Evolutionary conservation across 345 rosid species (phyloP).

Genomic region (Gossypium rotundifolium): DNA sequence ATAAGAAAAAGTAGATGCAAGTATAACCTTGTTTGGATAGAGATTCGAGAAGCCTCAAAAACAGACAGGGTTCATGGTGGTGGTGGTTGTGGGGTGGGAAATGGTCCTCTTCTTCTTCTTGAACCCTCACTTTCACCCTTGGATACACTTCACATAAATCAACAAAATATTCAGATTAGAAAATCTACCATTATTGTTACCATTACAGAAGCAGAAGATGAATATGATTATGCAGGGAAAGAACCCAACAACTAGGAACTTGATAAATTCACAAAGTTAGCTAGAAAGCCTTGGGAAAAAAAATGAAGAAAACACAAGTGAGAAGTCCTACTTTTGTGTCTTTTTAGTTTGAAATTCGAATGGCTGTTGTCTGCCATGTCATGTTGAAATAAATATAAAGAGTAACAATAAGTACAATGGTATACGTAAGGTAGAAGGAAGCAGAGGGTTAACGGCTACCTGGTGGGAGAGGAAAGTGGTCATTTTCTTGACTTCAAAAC

Average conservation of each 20-base stretch:
- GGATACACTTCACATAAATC: slow-evolving; percentile 27
- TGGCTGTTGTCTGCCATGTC: not conserved
- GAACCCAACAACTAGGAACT: not conserved
- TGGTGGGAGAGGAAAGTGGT: not conserved
- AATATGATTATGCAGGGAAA: not conserved
- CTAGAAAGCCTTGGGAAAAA: not conserved
- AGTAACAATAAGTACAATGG: no score
- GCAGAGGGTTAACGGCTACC: not conserved
- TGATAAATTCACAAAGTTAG: not conserved
- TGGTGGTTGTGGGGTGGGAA: slow-evolving; percentile 8
- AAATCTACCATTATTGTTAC: not conserved
- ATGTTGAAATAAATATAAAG: not conserved
- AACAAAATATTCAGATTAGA: slow-evolving; percentile 1
- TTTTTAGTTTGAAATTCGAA: slow-evolving; percentile 15
- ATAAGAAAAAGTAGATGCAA: not conserved
- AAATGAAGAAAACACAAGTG: not conserved
- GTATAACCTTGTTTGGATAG: slow-evolving; percentile 7
- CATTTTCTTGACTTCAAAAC: slow-evolving; percentile 25
- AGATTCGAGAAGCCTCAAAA: slow-evolving; percentile 17
- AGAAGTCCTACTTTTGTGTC: not conserved
- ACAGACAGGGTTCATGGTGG: not conserved
- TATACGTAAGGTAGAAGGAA: not conserved
- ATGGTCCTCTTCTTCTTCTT: slow-evolving; percentile 12
- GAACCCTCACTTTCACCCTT: slow-evolving; percentile 22
- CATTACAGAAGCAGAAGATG: not conserved